Evolutionary conservation across 176 grass and related monocot genomes (phyloP), one percentile per base, ranked within the genome.

Genomic region (Carex littledalei): DNA sequence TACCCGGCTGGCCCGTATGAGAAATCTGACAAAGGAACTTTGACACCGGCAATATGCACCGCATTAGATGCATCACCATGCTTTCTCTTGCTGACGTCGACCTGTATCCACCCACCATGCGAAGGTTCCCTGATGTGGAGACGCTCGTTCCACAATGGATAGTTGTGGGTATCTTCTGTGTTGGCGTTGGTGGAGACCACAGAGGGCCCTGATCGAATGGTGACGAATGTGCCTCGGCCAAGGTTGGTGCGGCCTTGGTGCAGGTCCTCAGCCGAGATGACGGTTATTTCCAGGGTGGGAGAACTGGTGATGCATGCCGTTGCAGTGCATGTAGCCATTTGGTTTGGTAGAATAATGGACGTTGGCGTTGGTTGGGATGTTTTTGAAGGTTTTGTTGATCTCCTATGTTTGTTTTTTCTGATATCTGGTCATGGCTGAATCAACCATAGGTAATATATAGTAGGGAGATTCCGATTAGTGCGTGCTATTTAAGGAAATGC

Each of bases 1-100:
- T 94, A 76, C 0, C 93, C 93, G 0, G 63, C 81, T 12, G 90
- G 93, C 3, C 86, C 86, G 3, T 83, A 62, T 54, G 63, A 66
- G 60, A 94, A 92, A 82, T 94, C 93, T 11, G 65, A 85, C 45
- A 85, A 78, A 5, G 90, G 90, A 8, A 92, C 64, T 24, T 65
- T 76, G n/a, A 81, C 78, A 24, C 76, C 35, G 4, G 93, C 93
- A 20, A 92, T 81, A 8, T 88, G 11, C 50, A 83, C 82, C 6
- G 6, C 3, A 34, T 0, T 31, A 50, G 81, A 16, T n/a, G 43
- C 11, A 49, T 78, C 80, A 5, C 43, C 31, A 5, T 17, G 1
- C 47, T 29, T 52, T 73, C 11, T 9, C 53, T 80, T 75, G 68
- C 34, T 87, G 62, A 94, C 81, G 61, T 89, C 86, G 7, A 94